Evolutionary conservation across 164 flowering plant genomes (phyloP).

Genomic region (Umbellularia californica): DNA sequence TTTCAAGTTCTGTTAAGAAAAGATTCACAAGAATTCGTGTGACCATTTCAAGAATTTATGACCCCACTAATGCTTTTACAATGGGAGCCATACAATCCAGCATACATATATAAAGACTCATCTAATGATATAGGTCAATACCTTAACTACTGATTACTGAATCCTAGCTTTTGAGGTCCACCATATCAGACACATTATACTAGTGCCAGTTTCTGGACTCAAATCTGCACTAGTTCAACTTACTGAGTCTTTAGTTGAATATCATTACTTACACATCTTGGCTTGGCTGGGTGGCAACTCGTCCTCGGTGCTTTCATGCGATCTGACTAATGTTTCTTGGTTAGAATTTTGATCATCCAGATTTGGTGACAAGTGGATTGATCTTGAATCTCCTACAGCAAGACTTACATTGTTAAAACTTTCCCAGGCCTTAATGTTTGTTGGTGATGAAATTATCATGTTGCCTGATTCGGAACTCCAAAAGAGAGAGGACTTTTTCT

Average conservation of each 20-base stretch:
- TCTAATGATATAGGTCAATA: too few relatives aligned
- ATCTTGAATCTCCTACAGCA: constrained; percentile 17
- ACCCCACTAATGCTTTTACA: too few relatives aligned
- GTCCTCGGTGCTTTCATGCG: constrained; percentile 14
- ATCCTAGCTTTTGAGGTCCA: too few relatives aligned
- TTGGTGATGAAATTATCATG: constrained; percentile 25
- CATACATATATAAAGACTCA: too few relatives aligned
- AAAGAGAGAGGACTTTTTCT: constrained; percentile 25
- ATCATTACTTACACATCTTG: constrained; percentile 2
- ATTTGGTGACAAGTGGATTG: constrained; percentile 5
- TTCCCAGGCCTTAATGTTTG: constrained; percentile 14
- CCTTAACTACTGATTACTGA: too few relatives aligned
- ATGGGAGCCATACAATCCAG: too few relatives aligned
- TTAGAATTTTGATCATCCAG: constrained; percentile 16
- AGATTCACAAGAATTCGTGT: too few relatives aligned
- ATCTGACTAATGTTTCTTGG: constrained; percentile 9
- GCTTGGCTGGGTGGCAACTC: constrained; percentile 14
- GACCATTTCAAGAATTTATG: too few relatives aligned
- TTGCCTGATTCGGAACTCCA: constrained; percentile 35
- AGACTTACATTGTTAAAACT: constrained; percentile 13
- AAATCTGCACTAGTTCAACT: too few relatives aligned
- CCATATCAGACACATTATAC: too few relatives aligned
- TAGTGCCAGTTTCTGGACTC: too few relatives aligned
- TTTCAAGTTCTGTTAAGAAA: too few relatives aligned
- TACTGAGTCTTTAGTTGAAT: background rate